These are phyloP conservation scores for Buxus sempervirens DNA, from an alignment of 164 flowering plant genomes.

Conservation along the genomic window DNA sequence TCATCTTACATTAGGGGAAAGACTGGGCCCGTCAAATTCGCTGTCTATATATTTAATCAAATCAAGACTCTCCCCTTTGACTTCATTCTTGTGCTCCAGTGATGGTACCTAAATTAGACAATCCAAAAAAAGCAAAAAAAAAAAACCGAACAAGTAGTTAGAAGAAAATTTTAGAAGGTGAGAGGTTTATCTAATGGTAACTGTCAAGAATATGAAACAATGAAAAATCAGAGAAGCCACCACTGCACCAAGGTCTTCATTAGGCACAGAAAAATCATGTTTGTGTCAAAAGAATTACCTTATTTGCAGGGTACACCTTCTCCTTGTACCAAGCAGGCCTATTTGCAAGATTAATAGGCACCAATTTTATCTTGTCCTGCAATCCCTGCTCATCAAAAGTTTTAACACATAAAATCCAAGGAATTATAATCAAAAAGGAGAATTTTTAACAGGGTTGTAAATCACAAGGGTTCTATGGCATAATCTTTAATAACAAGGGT, in stretches of 20 bases:
- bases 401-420: too few relatives aligned
- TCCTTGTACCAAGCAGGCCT: slow-evolving; percentile 79
- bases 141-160: slow-evolving; percentile 2
- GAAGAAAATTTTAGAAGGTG: too few relatives aligned
- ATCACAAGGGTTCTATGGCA: background rate
- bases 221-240: too few relatives aligned
- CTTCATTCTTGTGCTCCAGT: slow-evolving; percentile 57
- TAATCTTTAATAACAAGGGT: too few relatives aligned
- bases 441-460: background rate
- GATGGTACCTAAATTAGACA: slow-evolving; percentile 47
- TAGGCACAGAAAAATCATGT: background rate
- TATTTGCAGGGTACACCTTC: slow-evolving; percentile 61
- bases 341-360: slow-evolving; percentile 48
- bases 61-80: slow-evolving; percentile 66
- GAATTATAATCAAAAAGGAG: too few relatives aligned
- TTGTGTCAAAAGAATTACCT: slow-evolving; percentile 29
- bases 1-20: slow-evolving; percentile 47
- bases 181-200: too few relatives aligned
- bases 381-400: slow-evolving; percentile 42
- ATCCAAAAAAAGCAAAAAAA: too few relatives aligned
- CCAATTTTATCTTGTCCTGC: slow-evolving; percentile 57
- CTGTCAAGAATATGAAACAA: too few relatives aligned
- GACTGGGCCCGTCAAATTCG: slow-evolving; percentile 68
- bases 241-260: too few relatives aligned
- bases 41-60: slow-evolving; percentile 54